A percentile compares a stretch with the other conserved stretches of the same genome.
These are phyloP conservation scores for Myxozyma melibiosi DNA, from an alignment of 805 yeast species.

Conservation along the genomic window DNA sequence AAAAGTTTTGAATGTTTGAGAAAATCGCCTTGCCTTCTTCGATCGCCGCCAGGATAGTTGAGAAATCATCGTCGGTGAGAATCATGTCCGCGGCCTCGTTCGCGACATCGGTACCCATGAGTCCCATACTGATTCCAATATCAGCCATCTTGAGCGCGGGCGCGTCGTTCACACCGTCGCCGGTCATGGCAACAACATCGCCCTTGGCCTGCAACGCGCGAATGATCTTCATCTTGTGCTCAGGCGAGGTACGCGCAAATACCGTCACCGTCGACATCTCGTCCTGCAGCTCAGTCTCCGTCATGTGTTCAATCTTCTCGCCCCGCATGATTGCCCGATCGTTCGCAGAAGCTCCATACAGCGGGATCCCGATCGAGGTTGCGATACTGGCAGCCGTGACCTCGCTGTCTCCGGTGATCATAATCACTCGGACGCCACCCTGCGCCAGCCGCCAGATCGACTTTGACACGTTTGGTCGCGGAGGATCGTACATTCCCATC, in stretches of 20 bases:
- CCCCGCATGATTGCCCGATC: slow-evolving; percentile 79
- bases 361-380: slow-evolving; percentile 83
- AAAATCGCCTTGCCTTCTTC: slow-evolving; percentile 98
- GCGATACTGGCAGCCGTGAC: slow-evolving; percentile 86
- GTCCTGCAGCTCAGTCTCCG: slow-evolving; percentile 70
- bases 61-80: slow-evolving; percentile 93
- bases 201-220: slow-evolving; percentile 92
- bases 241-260: slow-evolving; percentile 93
- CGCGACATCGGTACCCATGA: slow-evolving; percentile 96
- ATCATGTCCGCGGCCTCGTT: slow-evolving; percentile 99
- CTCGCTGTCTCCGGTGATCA: slow-evolving; percentile 96
- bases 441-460: slow-evolving; percentile 75
- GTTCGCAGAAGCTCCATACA: slow-evolving; percentile 47
- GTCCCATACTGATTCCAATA: slow-evolving; percentile 86
- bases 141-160: slow-evolving; percentile 97
- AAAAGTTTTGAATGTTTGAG: slow-evolving; percentile 88
- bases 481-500: slow-evolving; percentile 97
- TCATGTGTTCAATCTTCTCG: slow-evolving; percentile 72
- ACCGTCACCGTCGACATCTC: slow-evolving; percentile 83
- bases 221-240: slow-evolving; percentile 87
- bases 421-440: slow-evolving; percentile 96
- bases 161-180: slow-evolving; percentile 98
- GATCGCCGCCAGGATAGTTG: slow-evolving; percentile 89
- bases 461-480: slow-evolving; percentile 79
- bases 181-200: slow-evolving; percentile 98